Evolutionary conservation across 495 filamentous ascomycete genomes (phyloP).

Genomic region (Staphylotrichum longicolle): DNA sequence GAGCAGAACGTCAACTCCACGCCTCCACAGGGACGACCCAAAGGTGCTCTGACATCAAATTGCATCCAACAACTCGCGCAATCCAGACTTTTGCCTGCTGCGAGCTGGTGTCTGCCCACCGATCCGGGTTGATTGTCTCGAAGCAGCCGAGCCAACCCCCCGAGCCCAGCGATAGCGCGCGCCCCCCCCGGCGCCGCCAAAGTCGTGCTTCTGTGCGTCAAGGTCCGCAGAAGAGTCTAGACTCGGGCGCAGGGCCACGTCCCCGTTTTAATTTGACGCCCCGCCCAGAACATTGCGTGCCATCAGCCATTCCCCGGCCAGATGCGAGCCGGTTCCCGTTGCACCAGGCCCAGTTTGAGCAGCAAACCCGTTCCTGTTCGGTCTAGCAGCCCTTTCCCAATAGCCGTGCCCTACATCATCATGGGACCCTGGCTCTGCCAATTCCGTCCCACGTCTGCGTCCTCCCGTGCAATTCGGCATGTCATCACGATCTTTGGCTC

Average conservation of each 20-base stretch:
- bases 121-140: constrained; percentile 8
- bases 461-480: constrained; percentile 28
- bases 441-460: constrained; percentile 32
- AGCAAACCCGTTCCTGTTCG: neutral
- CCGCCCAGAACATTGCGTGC: neutral
- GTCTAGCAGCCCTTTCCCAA: neutral
- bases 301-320: constrained; percentile 11
- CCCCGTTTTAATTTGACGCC: constrained; percentile 16
- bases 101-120: neutral
- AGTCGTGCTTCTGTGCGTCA: neutral
- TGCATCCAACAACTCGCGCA: neutral
- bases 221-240: constrained; percentile 7
- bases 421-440: constrained; percentile 24
- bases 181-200: neutral
- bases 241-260: constrained; percentile 1
- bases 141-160: neutral
- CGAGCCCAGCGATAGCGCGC: neutral
- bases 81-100: neutral
- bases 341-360: neutral
- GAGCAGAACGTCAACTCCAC: neutral
- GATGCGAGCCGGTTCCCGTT: constrained; percentile 11
- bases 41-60: neutral
- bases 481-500: constrained; percentile 37
- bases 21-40: neutral
- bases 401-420: constrained; percentile 2